Percentiles rank a stretch among this genome's conserved stretches.
Conservation (phyloP, 1,284 basidiomycete genomes). For the Puccinia horiana region DNA sequence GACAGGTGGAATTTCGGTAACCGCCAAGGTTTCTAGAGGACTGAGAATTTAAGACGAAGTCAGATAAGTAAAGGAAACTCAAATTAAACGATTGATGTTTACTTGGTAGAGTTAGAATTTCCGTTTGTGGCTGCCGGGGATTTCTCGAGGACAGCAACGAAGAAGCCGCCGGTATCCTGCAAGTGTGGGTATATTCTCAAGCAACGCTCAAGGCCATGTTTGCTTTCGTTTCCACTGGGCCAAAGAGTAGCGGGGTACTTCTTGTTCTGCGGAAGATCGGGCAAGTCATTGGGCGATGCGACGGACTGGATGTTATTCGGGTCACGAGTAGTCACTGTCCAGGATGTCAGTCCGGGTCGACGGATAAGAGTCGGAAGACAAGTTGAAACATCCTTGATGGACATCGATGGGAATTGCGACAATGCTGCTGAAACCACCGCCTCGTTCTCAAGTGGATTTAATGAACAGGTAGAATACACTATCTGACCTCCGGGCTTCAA, state of each 20-base stretch:
- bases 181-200: constrained; percentile 89
- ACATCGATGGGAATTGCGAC: constrained; percentile 71
- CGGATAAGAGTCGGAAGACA: constrained; percentile 73
- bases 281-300: constrained; percentile 51
- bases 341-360: constrained; percentile 71
- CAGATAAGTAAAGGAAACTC: background rate
- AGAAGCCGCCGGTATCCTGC: constrained; percentile 97
- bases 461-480: constrained; percentile 96
- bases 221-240: constrained; percentile 70
- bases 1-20: background rate
- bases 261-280: constrained; percentile 63
- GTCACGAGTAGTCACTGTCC: constrained; percentile 65
- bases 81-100: background rate
- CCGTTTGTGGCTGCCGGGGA: constrained; percentile 51
- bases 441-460: constrained; percentile 97
- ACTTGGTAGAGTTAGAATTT: background rate
- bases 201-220: constrained; percentile 69
- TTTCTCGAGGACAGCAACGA: constrained; percentile 82
- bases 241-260: constrained; percentile 74
- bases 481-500: constrained; percentile 82
- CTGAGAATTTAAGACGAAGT: background rate
- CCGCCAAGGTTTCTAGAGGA: background rate
- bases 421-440: constrained; percentile 88
- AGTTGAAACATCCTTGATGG: constrained; percentile 75
- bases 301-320: constrained; percentile 1